Base-by-base conservation (phyloP, 169 alveolate species). In the Plasmodium falciparum region DNA sequence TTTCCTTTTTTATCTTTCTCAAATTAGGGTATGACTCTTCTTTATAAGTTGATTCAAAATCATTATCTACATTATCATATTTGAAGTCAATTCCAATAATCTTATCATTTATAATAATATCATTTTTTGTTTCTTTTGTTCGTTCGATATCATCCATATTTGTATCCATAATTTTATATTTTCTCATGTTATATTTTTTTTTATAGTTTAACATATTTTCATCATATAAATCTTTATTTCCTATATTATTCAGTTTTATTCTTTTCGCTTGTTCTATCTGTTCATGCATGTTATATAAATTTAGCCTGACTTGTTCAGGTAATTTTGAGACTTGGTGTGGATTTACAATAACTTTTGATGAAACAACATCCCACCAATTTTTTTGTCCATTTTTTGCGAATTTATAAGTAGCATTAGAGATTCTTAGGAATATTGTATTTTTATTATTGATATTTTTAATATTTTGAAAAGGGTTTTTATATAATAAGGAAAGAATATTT, bases 331-430 rank as follows among this genome's bases (percentile, higher is more conserved):
- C 17, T 39, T 67, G 61, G 11, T 6, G 11, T 8, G 71, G 49
- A 11, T 62, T 13, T 24, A 62, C 45, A 22, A 76, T 66, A 4
- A 67, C 70, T 45, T 47, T 24, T 0, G 89, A 65, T 39, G 89
- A 76, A 43, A 58, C 58, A 0, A 76, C 70, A 13, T 63, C 50
- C 89, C 89, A 76, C 89, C 89, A 76, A 13, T 50, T 22, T 22
- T 13, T 29, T 26, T 67, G 61, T 2, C 20, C 39, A 39, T 15
- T 56, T 20, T 39, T 4, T 13, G 89, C 24, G 33, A 76, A 76
- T 17, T 43, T 63, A 20, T 76, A 76, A 1, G 33, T 69, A 13
- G 15, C 76, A 76, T 59, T 50, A n/a, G 52, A 76, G 12, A 76
- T 61, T 20, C 70, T 45, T 5, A 76, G 11, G 67, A 24, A 69